phyloP scores from a whole-genome alignment of 768 basidiomycete genomes.

The Naganishia vishniacii region DNA sequence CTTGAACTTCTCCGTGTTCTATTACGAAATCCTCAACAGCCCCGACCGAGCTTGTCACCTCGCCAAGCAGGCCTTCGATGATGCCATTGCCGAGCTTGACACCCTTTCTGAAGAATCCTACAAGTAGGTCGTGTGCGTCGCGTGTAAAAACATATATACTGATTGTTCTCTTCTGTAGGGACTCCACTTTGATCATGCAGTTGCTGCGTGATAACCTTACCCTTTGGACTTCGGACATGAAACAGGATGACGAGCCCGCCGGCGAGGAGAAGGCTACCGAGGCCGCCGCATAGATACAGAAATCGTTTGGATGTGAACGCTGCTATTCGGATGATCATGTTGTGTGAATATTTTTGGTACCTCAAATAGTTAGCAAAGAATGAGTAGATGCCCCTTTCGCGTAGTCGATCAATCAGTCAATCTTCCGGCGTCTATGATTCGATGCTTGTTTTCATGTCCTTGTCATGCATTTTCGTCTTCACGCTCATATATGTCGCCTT shows the following conservation, averaged over 20 bases:
- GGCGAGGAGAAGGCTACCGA: constrained; percentile 31
- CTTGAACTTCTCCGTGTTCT: constrained; percentile 99
- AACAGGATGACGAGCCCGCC: constrained; percentile 59
- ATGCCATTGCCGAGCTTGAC: constrained; percentile 98
- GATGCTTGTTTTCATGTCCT: constrained; percentile 3
- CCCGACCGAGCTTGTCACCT: constrained; percentile 97
- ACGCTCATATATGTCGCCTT: too few relatives aligned
- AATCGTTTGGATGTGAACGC: constrained; percentile 10
- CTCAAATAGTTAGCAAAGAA: constrained; percentile 18
- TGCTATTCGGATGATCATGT: constrained; percentile 21
- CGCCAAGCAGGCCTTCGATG: constrained; percentile 98
- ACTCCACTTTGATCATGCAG: constrained; percentile 89
- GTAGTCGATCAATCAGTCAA: not conserved
- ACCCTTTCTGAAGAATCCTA: constrained; percentile 97
- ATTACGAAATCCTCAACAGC: constrained; percentile 98
- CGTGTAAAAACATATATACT: not conserved
- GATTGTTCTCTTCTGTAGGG: constrained; percentile 44
- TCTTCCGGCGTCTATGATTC: not conserved
- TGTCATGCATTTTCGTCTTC: not conserved
- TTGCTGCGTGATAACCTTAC: constrained; percentile 94
- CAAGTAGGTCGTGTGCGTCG: constrained; percentile 55
- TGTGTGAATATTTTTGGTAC: constrained; percentile 23
- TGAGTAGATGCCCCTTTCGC: constrained; percentile 1
- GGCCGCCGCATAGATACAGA: constrained; percentile 25
- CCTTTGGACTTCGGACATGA: constrained; percentile 97